phyloP scores from a whole-genome alignment of 1,284 basidiomycete species.

The Singerocomus rubriflavus region DNA sequence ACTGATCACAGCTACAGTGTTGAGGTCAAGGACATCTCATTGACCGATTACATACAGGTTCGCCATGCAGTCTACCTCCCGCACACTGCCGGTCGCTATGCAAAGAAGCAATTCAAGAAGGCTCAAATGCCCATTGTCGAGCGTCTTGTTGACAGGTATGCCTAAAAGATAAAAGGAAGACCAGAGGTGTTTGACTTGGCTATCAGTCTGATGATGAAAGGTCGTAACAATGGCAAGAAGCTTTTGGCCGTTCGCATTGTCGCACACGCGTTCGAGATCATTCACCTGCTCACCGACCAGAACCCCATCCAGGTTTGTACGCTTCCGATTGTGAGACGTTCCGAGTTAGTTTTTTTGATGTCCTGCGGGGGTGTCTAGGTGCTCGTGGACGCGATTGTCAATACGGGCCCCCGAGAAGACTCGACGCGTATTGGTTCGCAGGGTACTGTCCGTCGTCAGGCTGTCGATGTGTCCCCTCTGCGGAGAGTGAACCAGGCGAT shows the following conservation, averaged over 20 bases:
- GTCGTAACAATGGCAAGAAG: conserved; percentile 99
- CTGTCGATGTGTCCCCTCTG: conserved; percentile 98
- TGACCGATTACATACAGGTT: conserved; percentile 99
- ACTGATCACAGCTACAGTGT: conserved; percentile 53
- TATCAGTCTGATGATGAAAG: conserved; percentile 97
- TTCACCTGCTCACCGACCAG: conserved; percentile 99
- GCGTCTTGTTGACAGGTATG: conserved; percentile 95
- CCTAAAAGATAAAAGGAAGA: not conserved
- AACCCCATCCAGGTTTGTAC: conserved; percentile 94
- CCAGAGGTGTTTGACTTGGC: conserved; percentile 7
- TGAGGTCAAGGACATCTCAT: conserved; percentile 98
- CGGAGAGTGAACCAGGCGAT: conserved; percentile 98
- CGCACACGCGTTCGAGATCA: conserved; percentile 99
- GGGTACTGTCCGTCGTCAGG: conserved; percentile 99
- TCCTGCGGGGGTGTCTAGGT: conserved; percentile 42
- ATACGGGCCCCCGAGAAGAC: conserved; percentile 99
- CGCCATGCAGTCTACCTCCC: conserved; percentile 97
- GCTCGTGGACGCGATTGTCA: conserved; percentile 98
- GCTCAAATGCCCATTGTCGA: conserved; percentile 99
- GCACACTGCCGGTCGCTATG: conserved; percentile 98
- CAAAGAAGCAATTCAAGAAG: conserved; percentile 99
- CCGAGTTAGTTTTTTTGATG: not conserved
- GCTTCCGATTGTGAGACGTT: not conserved
- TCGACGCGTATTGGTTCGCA: conserved; percentile 99
- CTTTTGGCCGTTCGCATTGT: conserved; percentile 99